Percentiles rank a stretch among this genome's conserved stretches.
phyloP scores from a whole-genome alignment of 1,139 yeast genomes.

The Eremothecium coryli region DNA sequence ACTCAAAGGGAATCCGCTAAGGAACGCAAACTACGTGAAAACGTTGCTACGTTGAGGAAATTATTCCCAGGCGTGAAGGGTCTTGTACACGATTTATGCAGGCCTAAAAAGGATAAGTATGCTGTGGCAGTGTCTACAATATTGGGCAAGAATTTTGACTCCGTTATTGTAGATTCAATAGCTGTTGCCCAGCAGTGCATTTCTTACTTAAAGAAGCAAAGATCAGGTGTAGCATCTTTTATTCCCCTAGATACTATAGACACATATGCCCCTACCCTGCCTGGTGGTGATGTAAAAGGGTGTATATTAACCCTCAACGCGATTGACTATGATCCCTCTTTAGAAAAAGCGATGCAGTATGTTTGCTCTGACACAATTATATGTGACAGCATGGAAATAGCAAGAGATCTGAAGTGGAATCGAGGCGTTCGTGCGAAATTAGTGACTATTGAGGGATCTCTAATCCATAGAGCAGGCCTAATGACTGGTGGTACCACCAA shows the following conservation, averaged over 20 bases:
- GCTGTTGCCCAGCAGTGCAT: slow-evolving; percentile 77
- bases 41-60: slow-evolving; percentile 56
- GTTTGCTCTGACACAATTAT: slow-evolving; percentile 74
- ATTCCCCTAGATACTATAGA: slow-evolving; percentile 80
- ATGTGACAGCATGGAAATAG: slow-evolving; percentile 62
- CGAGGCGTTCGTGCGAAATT: slow-evolving; percentile 51
- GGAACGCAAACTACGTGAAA: slow-evolving; percentile 63
- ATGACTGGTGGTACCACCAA: slow-evolving; percentile 79
- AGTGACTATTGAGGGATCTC: slow-evolving; percentile 76
- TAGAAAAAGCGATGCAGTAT: slow-evolving; percentile 73
- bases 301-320: slow-evolving; percentile 49
- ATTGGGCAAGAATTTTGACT: slow-evolving; percentile 70
- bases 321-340: slow-evolving; percentile 55
- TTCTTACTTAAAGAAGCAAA: slow-evolving; percentile 71
- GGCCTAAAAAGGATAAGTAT: slow-evolving; percentile 68
- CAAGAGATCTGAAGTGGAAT: slow-evolving; percentile 68
- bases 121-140: slow-evolving; percentile 72
- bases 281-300: slow-evolving; percentile 18
- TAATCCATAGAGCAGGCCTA: slow-evolving; percentile 76
- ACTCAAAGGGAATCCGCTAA: slow-evolving; percentile 65
- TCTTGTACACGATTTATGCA: slow-evolving; percentile 66
- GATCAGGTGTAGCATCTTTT: slow-evolving; percentile 78
- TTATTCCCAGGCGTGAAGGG: slow-evolving; percentile 79
- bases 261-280: slow-evolving; percentile 37
- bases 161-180: slow-evolving; percentile 72